Evolutionary conservation across 2,329 filamentous ascomycete species (phyloP).

Genomic region (Aspergillus sp.): DNA sequence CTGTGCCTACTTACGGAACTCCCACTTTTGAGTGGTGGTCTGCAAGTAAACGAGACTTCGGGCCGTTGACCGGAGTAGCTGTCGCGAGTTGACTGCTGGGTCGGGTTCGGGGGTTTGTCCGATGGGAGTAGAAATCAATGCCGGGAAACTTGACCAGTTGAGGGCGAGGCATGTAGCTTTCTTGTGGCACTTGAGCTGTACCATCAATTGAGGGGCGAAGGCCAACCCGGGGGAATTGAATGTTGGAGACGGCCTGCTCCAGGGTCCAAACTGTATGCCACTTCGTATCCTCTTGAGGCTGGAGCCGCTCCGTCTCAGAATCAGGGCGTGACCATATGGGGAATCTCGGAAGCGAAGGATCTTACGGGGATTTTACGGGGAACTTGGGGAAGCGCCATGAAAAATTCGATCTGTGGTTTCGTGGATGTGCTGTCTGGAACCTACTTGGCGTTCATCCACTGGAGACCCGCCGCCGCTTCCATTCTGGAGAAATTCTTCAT

Average conservation of each 20-base stretch:
- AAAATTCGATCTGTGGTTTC: neutral
- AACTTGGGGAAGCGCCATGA: neutral
- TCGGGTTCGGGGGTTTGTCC: neutral
- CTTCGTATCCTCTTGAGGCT: no score
- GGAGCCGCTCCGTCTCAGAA: neutral
- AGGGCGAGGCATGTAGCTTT: neutral
- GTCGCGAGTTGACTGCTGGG: neutral
- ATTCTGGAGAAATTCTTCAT: conserved; percentile 1
- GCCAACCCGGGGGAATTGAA: neutral
- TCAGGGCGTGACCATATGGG: neutral
- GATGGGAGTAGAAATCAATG: neutral
- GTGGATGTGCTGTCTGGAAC: neutral
- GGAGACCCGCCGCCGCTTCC: neutral
- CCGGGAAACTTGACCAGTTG: neutral
- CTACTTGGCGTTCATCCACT: neutral
- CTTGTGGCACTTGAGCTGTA: neutral
- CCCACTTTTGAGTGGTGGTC: neutral
- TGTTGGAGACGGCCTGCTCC: neutral
- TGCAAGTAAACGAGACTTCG: neutral
- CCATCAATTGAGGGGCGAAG: conserved; percentile 1
- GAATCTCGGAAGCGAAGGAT: conserved; percentile 1
- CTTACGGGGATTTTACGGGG: conserved; percentile 7
- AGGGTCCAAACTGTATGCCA: neutral
- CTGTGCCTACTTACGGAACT: no score
- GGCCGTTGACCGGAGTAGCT: neutral